Conservation (phyloP, 805 yeast species). For the Saccharomyces cerevisiae region DNA sequence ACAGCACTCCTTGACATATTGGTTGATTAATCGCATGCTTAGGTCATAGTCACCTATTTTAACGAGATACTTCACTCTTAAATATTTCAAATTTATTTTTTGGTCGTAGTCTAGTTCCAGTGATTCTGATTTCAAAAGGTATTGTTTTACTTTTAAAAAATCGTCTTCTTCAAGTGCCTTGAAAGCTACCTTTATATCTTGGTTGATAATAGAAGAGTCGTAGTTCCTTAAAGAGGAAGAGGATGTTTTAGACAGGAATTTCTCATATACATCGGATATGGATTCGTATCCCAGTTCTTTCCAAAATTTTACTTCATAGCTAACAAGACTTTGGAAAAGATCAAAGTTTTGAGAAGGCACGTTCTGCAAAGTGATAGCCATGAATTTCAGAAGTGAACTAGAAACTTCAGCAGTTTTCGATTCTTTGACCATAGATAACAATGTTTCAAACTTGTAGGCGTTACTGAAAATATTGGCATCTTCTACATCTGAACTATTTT, state of each 20-base stretch:
- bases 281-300: slow-evolving; percentile 14
- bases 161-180: slow-evolving; percentile 11
- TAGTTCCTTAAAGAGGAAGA: background rate
- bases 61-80: slow-evolving; percentile 34
- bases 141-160: slow-evolving; percentile 37
- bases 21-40: slow-evolving; percentile 22
- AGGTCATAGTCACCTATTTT: slow-evolving; percentile 21
- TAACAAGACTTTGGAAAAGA: slow-evolving; percentile 2
- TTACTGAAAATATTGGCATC: slow-evolving; percentile 35
- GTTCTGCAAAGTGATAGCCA: slow-evolving; percentile 46
- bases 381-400: slow-evolving; percentile 51
- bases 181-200: slow-evolving; percentile 8
- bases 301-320: slow-evolving; percentile 13
- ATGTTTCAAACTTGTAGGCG: slow-evolving; percentile 59
- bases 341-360: slow-evolving; percentile 2
- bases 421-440: slow-evolving; percentile 46
- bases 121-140: slow-evolving; percentile 34
- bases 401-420: slow-evolving; percentile 37
- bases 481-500: slow-evolving; percentile 25
- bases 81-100: slow-evolving; percentile 36
- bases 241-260: background rate
- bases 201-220: background rate
- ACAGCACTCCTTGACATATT: slow-evolving; percentile 15
- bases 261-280: slow-evolving; percentile 12
- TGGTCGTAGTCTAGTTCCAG: slow-evolving; percentile 27